Evolutionary conservation across 2,329 filamentous ascomycete genomes (phyloP).

Genomic region (Hypoxylon sp.): DNA sequence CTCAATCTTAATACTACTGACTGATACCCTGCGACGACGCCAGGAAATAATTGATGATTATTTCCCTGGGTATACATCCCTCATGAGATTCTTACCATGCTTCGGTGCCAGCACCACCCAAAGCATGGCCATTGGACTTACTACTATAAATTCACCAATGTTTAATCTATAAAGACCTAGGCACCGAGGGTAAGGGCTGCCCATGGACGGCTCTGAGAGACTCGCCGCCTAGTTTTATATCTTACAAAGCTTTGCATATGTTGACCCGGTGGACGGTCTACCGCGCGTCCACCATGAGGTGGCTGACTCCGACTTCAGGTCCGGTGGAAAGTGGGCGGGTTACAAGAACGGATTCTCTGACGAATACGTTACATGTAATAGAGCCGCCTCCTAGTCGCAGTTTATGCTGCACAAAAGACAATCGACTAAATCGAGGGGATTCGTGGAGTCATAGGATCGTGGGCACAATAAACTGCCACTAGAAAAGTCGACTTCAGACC

Average conservation of each 20-base stretch:
- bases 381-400: not conserved
- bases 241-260: not conserved
- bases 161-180: conserved; percentile 3
- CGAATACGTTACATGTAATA: not conserved
- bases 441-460: not conserved
- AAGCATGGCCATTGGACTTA: not conserved
- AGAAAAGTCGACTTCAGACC: not conserved
- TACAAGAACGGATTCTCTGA: conserved; percentile 14
- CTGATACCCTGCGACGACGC: not conserved
- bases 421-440: not conserved
- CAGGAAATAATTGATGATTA: conserved; percentile 1
- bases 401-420: not conserved
- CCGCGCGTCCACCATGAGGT: not conserved
- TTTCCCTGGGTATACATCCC: not conserved
- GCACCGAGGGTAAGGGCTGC: not conserved
- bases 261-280: not conserved
- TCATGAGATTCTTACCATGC: not conserved
- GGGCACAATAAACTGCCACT: not conserved
- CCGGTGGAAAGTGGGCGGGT: not conserved
- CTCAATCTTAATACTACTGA: not conserved
- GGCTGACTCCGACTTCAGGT: not conserved
- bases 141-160: not conserved
- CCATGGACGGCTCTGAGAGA: not conserved
- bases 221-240: not conserved
- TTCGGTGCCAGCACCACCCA: not conserved